Evolutionary conservation across 2,329 filamentous ascomycete species (phyloP).

Genomic region (Colletotrichum tanaceti): DNA sequence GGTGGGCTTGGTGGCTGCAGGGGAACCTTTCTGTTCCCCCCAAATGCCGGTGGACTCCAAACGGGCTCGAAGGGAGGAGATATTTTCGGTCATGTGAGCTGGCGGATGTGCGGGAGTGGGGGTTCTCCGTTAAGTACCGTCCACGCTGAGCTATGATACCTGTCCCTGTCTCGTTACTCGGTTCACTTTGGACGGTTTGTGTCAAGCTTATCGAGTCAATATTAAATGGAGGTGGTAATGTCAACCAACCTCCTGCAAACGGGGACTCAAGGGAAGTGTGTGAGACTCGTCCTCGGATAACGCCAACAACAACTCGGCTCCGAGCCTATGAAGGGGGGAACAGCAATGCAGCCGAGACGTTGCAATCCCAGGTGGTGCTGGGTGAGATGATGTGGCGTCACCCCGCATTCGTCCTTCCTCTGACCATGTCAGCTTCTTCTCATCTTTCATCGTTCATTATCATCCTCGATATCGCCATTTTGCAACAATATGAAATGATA

Average conservation of each 20-base stretch:
- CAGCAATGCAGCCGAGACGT: not conserved
- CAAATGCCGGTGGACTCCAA: not conserved
- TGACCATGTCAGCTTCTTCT: not conserved
- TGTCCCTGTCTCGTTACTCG: not conserved
- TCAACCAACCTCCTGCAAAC: too few species aligned
- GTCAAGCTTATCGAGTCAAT: not conserved
- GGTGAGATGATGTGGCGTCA: not conserved
- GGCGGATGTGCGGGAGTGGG: slow-evolving; percentile 25
- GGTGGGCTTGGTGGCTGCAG: slow-evolving; percentile 10
- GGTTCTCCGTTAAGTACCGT: too few species aligned
- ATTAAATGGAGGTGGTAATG: too few species aligned
- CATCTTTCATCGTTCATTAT: not conserved
- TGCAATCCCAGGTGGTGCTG: not conserved
- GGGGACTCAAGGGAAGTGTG: too few species aligned
- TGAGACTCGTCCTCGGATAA: not conserved
- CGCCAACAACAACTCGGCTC: too few species aligned
- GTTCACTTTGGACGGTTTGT: not conserved
- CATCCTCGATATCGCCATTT: too few species aligned
- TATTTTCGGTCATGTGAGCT: not conserved
- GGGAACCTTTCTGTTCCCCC: too few species aligned
- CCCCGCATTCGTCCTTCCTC: not conserved
- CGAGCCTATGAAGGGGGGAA: too few species aligned
- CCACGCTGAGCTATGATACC: not conserved
- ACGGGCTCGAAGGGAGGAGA: not conserved
- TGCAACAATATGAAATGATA: not conserved